Conservation (phyloP, 257 asterid genomes). For the Eucommia ulmoides region DNA sequence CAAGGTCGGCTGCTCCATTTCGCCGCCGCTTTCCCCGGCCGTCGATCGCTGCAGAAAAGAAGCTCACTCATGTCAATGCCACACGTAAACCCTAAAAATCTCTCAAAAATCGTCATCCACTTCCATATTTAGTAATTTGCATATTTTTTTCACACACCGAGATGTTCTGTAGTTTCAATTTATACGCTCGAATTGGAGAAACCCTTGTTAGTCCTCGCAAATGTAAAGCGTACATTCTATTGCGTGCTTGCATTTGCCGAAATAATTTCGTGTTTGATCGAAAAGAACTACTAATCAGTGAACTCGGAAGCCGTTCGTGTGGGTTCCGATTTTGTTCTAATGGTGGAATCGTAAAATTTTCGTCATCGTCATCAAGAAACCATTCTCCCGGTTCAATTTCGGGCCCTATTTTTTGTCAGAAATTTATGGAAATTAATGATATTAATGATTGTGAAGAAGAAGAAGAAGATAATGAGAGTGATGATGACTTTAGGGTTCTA, state of each 20-base stretch:
- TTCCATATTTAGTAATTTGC: too few relatives aligned
- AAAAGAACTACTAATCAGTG: background rate
- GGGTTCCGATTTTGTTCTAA: conserved; percentile 9
- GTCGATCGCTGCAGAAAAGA: too few relatives aligned
- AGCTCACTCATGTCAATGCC: background rate
- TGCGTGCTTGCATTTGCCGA: conserved; percentile 2
- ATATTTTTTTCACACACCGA: too few relatives aligned
- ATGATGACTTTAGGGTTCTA: conserved; percentile 45
- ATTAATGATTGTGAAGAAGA: conserved; percentile 13
- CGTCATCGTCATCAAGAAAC: conserved; percentile 13
- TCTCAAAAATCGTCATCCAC: too few relatives aligned
- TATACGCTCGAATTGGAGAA: background rate
- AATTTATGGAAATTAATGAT: conserved; percentile 13
- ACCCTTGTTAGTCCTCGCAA: background rate
- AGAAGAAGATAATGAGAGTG: conserved; percentile 17
- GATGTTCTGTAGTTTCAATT: background rate
- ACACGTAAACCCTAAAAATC: background rate
- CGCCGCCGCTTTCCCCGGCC: too few relatives aligned
- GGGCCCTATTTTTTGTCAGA: conserved; percentile 11
- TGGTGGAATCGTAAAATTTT: conserved; percentile 14
- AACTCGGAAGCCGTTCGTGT: conserved; percentile 7
- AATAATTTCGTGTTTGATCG: background rate
- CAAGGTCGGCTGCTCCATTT: too few relatives aligned
- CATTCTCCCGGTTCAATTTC: conserved; percentile 5
- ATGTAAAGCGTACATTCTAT: background rate